Base-by-base conservation (phyloP, 2,329 filamentous ascomycete species). In the Blumeria hordei region DNA sequence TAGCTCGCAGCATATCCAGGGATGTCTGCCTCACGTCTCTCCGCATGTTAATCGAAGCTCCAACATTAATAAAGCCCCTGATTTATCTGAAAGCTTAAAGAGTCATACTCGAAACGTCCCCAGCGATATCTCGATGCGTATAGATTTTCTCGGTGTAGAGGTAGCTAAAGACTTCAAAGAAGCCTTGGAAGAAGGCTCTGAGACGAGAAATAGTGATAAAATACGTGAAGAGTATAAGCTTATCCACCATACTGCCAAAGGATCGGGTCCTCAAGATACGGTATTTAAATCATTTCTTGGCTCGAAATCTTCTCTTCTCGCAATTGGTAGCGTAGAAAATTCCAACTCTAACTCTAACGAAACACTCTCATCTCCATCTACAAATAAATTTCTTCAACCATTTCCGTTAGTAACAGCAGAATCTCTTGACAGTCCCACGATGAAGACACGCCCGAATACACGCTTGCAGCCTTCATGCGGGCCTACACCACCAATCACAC, bases 71-170 rank as follows among this genome's bases (percentile, higher is more conserved):
- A 70, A 76, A 51, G 65, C 79, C 6, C 77, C 78, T 1, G 77
- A 74, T 4, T 78, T 75, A 41, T 74, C 77, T 6, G 21, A 28
- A 28, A 28, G 21, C 21, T 28, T 28, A 28, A 28, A 28, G 21
- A 28, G 21, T 28, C 67, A 81, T 55, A 76, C 81, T 6, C 77
- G 78, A 7, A 76, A 80, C 62, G 69, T 70, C 11, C 69, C 69
- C 28, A 66, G 69, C 18, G 69, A 68, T 6, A 70, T 74, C 1
- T 75, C 79, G 35, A 71, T 84, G 2, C 78, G 87, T 37, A 83
- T 94, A 54, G 90, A 96, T 65, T 64, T 90, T 0, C 73, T 96
- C 0, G 84, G 85, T n/a, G 85, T 85, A 11, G 79, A 80, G 59
- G 78, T 85, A 32, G 77, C 80, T 0, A 83, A 88, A 63, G 84